Evolutionary conservation across 2,329 filamentous ascomycete genomes (phyloP), one percentile per base, ranked within the genome.

Genomic region (Scedosporium minutisporum): DNA sequence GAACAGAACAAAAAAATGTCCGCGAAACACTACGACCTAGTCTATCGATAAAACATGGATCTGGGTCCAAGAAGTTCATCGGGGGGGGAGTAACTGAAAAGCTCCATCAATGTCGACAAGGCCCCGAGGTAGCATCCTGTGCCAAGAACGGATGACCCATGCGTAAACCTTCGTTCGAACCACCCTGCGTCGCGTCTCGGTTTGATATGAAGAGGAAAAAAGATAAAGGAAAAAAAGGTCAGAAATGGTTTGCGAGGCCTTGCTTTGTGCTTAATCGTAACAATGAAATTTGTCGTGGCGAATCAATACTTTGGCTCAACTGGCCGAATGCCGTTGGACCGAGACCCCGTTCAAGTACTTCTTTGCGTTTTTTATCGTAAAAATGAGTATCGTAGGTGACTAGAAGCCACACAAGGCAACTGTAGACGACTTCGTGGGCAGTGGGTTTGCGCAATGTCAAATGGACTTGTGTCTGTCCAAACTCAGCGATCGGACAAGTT

Each of bases 261-360:
- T 18, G 44, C 44, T 48, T 2, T 48, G 16, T 29, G 44, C 44
- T 48, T 12, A 18, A 21, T 55, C 18, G 12, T 12, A 14, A 10
- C 5, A 27, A 23, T 53, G 16, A 38, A 55, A 21, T 61, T 12
- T 33, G 25, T 29, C 25, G 46, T 61, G 59, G 59, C 59, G 59
- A 61, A 33, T 14, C 21, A 18, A n/a, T 53, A 62, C 60, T 62
- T 44, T 62, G 60, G 60, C 29, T 33, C 29, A 44, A 21, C 60
- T 62, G 48, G 29, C 59, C 59, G 59, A 48, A 12, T 51, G 23
- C 59, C 59, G 59, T 61, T 61, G 59, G 59, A 53, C 60, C 60
- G 60, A 62, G 4, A 62, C 33, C 60, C 60, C 60, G 48, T 38
- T 55, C 23, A 60, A 51, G 58, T 60, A 60, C 46, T 38, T 27